Evolutionary conservation across 2,329 filamentous ascomycete species (phyloP), one percentile per base, ranked within the genome.

Genomic region (Aureobasidium sp.): DNA sequence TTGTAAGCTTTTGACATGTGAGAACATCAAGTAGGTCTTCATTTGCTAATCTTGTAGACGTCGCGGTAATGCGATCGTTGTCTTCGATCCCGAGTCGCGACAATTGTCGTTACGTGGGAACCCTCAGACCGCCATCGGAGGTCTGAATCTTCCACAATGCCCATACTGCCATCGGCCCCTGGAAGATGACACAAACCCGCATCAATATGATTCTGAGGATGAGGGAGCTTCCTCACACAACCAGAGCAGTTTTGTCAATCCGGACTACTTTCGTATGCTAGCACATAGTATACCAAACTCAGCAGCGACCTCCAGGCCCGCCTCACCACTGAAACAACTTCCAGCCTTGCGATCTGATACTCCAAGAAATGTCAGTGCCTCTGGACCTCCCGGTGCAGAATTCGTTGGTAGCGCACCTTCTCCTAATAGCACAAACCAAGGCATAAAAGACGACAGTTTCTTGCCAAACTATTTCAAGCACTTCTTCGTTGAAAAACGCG

Each of bases 211-310:
- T 42, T 42, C 68, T 5, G 69, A 70, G 44, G 69, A 69, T 2
- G 66, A 70, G 33, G 68, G 68, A 3, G 66, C 72, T 56, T 69
- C 74, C 64, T 60, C 72, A 64, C 67, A 71, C 68, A 65, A 73
- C 70, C 69, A 73, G 59, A 74, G 78, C 40, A 82, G 87, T 62
- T 97, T 92, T 71, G 89, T 97, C 68, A 88, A 92, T 69, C 92
- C 92, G 2, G 85, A 91, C 57, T 99, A 99, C 78, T 99, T 99
- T 75, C 90, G 90, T 69, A 92, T 97, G 88, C 85, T 99, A 44
- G 88, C 84, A 48, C 76, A 81, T 56, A 85, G 81, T 67, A 75
- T 78, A 57, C 80, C 80, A 60, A 77, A 70, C 50, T 85, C 74
- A 74, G 80, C 69, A 74, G 78, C 73, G 71, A 70, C 71, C 50